Conservation (phyloP, 495 filamentous ascomycete species). For the Penicillium goetzii region DNA sequence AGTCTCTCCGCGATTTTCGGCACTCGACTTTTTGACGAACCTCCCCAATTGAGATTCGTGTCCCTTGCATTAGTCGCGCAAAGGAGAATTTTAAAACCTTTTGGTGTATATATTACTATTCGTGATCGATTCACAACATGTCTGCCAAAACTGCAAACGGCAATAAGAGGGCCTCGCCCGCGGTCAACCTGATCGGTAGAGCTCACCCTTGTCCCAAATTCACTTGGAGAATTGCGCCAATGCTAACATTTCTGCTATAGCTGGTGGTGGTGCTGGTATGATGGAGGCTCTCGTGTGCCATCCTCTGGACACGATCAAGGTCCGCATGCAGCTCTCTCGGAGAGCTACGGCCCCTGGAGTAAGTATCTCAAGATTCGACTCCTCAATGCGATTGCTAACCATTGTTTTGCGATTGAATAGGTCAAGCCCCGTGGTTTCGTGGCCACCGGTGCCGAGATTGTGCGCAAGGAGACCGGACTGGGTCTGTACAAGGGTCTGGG, state of each 20-base stretch:
- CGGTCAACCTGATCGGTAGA: conserved; percentile 91
- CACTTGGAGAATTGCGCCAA: not conserved
- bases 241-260: conserved; percentile 52
- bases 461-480: conserved; percentile 84
- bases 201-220: not conserved
- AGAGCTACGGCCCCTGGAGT: conserved; percentile 81
- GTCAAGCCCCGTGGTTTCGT: conserved; percentile 85
- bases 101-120: not conserved
- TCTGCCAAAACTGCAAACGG: conserved; percentile 63
- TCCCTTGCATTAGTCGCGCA: conserved; percentile 5
- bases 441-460: conserved; percentile 82
- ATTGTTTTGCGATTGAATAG: conserved; percentile 32
- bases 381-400: conserved; percentile 27
- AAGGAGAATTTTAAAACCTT: not conserved
- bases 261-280: conserved; percentile 97
- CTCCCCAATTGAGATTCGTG: conserved; percentile 1
- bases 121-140: conserved; percentile 48
- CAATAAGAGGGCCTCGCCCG: conserved; percentile 78
- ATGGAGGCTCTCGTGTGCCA: conserved; percentile 98
- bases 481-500: conserved; percentile 97
- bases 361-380: conserved; percentile 28
- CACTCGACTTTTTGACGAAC: conserved; percentile 3
- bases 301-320: conserved; percentile 98
- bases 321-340: conserved; percentile 97
- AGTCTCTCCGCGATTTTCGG: conserved; percentile 14